Base-by-base conservation (phyloP, 306 rosid species). In the Medicago lupulina region DNA sequence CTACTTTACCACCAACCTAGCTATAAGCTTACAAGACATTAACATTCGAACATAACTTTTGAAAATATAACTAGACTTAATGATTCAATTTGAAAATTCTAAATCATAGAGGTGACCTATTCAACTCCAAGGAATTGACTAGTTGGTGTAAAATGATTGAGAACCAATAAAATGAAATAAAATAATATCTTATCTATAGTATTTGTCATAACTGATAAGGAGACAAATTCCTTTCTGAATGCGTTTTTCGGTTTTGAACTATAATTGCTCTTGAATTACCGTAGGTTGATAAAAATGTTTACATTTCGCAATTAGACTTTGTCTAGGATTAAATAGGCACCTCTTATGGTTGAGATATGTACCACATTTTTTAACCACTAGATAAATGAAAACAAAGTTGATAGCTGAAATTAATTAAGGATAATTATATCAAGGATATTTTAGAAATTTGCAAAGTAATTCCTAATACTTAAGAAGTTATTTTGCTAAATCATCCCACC, bases 1-100 rank as follows among this genome's bases (percentile, higher is more conserved):
- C 13, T 49, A 21, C 58, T 68, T 31, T 61, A 15, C 67, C 44
- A 74, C 16, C 80, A 68, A 75, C 71, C 41, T 34, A 23, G 63
- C 38, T 23, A 71, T 57, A 31, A 64, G 62, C 70, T 65, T 43
- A 55, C 55, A 16, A 1, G 61, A 73, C 39, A 44, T 23, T 41
- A 40, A 79, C 71, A 58, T 67, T 19, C n/a, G 18, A 61, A 38
- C 34, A 18, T 31, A 23, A 43, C 55, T 43, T 5, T 10, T 67
- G 12, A 67, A 43, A 43, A 19, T 41, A 31, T 41, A 43, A 12
- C 18, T 13, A 18, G 55, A 2, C 38, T 19, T 8, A 21, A 8
- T 67, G 4, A 14, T 44, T 67, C 18, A 4, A 43, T 21, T 43
- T 6, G 39, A 67, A 15, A 43, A 19, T 25, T 43, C 49, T 21